Evolutionary conservation across 768 basidiomycete genomes (phyloP).

Genomic region (Suillus ampliporus): DNA sequence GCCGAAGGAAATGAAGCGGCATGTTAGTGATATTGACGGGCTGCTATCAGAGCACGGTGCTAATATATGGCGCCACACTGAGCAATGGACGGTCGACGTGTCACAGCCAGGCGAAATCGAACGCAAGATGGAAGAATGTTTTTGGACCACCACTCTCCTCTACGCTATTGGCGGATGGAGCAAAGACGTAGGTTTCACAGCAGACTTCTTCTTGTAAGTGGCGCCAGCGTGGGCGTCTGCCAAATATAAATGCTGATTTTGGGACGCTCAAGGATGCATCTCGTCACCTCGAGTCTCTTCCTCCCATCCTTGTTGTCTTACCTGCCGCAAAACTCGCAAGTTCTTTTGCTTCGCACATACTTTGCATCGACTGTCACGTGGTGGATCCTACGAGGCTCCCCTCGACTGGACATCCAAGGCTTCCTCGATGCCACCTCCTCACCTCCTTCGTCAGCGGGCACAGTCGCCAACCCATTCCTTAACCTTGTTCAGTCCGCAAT

Average conservation of each 20-base stretch:
- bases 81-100: constrained; percentile 49
- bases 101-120: constrained; percentile 44
- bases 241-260: background rate
- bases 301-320: constrained; percentile 30
- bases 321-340: constrained; percentile 23
- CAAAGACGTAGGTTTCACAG: constrained; percentile 51
- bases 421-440: constrained; percentile 33
- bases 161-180: constrained; percentile 63
- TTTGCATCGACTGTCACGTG: constrained; percentile 27
- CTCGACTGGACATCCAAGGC: constrained; percentile 33
- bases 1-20: constrained; percentile 16
- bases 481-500: constrained; percentile 45
- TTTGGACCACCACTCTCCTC: constrained; percentile 58
- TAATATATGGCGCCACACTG: constrained; percentile 28
- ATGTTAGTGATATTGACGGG: constrained; percentile 24
- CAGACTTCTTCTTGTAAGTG: constrained; percentile 57
- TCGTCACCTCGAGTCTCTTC: constrained; percentile 38
- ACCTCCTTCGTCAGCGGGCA: constrained; percentile 1
- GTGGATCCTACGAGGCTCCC: constrained; percentile 39
- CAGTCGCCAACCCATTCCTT: constrained; percentile 45
- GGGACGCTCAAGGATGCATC: constrained; percentile 27
- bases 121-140: constrained; percentile 67
- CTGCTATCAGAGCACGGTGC: background rate
- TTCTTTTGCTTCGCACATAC: constrained; percentile 36
- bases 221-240: background rate